Base-by-base conservation (phyloP, 164 flowering plant species). In the Annona cherimola region DNA sequence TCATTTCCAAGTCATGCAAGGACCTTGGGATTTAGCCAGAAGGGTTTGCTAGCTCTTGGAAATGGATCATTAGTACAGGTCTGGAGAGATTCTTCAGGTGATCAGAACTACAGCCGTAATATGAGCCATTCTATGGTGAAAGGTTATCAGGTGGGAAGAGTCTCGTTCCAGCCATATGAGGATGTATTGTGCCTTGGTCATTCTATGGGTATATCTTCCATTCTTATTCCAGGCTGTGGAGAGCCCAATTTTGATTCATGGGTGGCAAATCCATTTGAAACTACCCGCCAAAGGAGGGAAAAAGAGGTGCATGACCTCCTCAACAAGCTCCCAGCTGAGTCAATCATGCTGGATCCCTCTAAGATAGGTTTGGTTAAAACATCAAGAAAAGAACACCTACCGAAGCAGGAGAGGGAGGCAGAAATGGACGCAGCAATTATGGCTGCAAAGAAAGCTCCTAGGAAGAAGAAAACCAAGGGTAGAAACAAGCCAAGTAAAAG, bases 231-330 rank as follows among this genome's bases (percentile, higher is more conserved):
- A 0, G 96, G 99, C 41, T 84, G 98, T 5, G 98, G 98, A 18
- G 99, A 95, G 72, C 93, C 99, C 70, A 95, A 95, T 81, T 95
- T 95, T 62, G 99, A 95, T 74, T 73, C 94, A 5, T 90, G 89
- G 89, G 94, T 91, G 60, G 98, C 98, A 20, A 94, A 94, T 61
- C 99, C 99, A 46, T 94, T 79, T 75, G 99, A 92, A 74, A 92
- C 93, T 40, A 45, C 86, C 35, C 84, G 88, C 69, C 99, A 94
- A 78, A 69, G 91, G 63, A 83, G 90, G 63, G 99, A 94, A 87
- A 92, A 87, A 81, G 99, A 95, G 75, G 80, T 93, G 42, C 86
- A 78, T 39, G 73, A 86, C 71, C 94, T 93, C 68, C 90, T 93
- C 12, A 97, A 93, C 72, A 93, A 95, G 80, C 91, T 95, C 39